A percentile compares a stretch with the other conserved stretches of the same genome.
These are phyloP conservation scores for Scedosporium dehoogii DNA, from an alignment of 2,329 filamentous ascomycete species.

Conservation along the genomic window DNA sequence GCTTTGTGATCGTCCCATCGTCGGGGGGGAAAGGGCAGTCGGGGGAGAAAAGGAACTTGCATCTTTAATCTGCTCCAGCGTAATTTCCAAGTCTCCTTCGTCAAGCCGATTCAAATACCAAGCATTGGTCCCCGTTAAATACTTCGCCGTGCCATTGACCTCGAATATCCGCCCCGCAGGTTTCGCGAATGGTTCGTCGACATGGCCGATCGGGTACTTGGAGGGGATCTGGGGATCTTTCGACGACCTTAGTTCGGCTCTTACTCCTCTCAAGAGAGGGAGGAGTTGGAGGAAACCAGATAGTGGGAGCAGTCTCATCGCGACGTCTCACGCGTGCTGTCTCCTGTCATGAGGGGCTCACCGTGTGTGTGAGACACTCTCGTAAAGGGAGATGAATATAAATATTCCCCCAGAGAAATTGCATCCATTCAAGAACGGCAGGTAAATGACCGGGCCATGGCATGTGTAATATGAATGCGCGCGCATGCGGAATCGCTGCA, in stretches of 20 bases:
- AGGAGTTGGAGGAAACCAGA: neutral
- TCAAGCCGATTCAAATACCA: constrained; percentile 5
- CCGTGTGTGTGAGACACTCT: neutral
- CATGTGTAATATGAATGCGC: neutral
- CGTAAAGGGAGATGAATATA: neutral
- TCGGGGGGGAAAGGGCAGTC: no score
- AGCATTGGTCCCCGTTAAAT: constrained; percentile 2
- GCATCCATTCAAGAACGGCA: neutral
- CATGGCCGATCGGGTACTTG: constrained; percentile 1
- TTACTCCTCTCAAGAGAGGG: neutral
- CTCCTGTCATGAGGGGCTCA: neutral
- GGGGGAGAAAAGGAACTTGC: neutral
- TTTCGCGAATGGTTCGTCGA: constrained; percentile 3
- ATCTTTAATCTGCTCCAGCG: constrained; percentile 1
- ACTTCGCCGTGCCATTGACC: neutral
- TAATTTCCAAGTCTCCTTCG: neutral
- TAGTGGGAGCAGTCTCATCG: neutral
- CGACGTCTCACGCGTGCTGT: neutral
- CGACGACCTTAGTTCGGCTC: neutral
- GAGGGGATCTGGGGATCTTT: neutral
- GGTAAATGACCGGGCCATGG: neutral
- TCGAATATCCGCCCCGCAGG: neutral
- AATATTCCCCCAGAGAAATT: neutral
- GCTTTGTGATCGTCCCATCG: no score
- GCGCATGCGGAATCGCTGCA: neutral